Conservation (phyloP, 768 basidiomycete species). For the Rhizopogon roseolus region DNA sequence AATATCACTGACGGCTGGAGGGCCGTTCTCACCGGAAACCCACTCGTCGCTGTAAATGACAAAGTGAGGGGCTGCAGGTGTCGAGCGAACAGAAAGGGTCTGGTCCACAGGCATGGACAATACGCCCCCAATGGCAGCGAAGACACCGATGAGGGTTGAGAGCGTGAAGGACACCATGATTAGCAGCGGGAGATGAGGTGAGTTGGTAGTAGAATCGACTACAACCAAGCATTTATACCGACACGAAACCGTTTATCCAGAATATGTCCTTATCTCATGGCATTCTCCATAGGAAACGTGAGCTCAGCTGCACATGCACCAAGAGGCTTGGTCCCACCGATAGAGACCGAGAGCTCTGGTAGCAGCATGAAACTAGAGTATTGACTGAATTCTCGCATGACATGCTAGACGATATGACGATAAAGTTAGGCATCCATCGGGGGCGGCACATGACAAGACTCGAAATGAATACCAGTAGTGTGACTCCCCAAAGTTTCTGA, state of each 20-base stretch:
- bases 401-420: neutral
- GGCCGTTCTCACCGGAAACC: conserved; percentile 33
- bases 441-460: neutral
- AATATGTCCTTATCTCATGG: neutral
- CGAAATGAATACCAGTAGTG: neutral
- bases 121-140: neutral
- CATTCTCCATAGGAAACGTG: neutral
- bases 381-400: neutral
- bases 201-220: neutral
- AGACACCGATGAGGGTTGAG: neutral
- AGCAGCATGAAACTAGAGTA: neutral
- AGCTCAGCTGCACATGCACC: neutral
- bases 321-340: neutral
- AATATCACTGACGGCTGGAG: conserved; percentile 28
- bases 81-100: neutral
- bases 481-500: neutral
- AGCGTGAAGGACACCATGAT: conserved; percentile 5
- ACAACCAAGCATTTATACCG: conserved; percentile 2
- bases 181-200: neutral
- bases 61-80: conserved; percentile 33
- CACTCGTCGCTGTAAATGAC: conserved; percentile 35
- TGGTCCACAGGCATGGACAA: neutral
- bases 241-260: neutral
- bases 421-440: neutral
- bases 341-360: neutral